These are phyloP conservation scores for Chalaropsis thielavioides DNA, from an alignment of 2,329 filamentous ascomycete species.

Conservation along the genomic window DNA sequence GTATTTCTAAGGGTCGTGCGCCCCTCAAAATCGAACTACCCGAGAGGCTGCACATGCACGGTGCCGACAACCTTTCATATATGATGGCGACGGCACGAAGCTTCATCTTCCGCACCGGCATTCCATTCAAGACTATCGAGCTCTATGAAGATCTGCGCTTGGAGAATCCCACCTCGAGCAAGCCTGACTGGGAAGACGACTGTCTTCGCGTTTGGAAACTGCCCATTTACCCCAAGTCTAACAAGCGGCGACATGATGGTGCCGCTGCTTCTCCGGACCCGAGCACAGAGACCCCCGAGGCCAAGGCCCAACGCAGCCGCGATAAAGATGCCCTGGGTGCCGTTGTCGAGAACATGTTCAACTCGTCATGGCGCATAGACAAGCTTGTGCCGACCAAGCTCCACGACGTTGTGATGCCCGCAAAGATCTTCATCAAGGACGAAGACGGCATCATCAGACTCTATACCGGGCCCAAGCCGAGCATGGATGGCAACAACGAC, in stretches of 20 bases:
- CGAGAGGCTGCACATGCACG: conserved; percentile 51
- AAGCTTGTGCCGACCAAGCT: conserved; percentile 52
- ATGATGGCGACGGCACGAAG: conserved; percentile 65
- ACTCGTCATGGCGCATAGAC: conserved; percentile 49
- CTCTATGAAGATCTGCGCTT: conserved; percentile 34
- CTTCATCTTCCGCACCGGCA: conserved; percentile 74
- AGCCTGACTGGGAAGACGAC: conserved; percentile 60
- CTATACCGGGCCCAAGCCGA: conserved; percentile 54
- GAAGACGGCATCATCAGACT: conserved; percentile 48
- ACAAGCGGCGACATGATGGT: conserved; percentile 17
- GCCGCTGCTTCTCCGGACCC: conserved; percentile 10
- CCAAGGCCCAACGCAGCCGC: conserved; percentile 12
- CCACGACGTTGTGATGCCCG: conserved; percentile 50
- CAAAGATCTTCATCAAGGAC: conserved; percentile 55
- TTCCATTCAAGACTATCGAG: conserved; percentile 61
- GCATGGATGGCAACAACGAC: conserved; percentile 23
- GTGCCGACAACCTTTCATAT: conserved; percentile 66
- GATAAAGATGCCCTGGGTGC: conserved; percentile 19
- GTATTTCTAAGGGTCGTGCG: conserved; percentile 28
- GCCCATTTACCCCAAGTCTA: conserved; percentile 34
- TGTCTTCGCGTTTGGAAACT: conserved; percentile 78
- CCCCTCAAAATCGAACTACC: conserved; percentile 20
- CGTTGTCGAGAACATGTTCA: conserved; percentile 24
- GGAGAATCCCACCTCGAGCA: conserved; percentile 21
- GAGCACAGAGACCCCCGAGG: conserved; percentile 1